phyloP scores from a whole-genome alignment of 2,329 filamentous ascomycete species.

The Diaporthe capsici region DNA sequence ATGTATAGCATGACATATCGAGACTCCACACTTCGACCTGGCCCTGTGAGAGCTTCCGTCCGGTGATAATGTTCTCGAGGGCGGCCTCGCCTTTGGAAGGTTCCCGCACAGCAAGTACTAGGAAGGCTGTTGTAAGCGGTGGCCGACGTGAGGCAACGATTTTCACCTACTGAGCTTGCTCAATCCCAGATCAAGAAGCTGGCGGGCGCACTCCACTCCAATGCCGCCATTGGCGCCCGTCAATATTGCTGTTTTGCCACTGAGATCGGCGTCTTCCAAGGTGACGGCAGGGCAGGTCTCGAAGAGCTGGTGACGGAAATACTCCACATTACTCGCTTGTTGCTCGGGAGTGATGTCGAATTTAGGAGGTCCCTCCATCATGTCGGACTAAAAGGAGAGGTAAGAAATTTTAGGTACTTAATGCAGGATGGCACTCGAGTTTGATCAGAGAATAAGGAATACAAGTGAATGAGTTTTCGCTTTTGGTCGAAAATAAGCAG shows the following conservation, averaged over 20 bases:
- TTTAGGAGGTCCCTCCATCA: background rate
- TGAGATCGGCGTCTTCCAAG: conserved; percentile 28
- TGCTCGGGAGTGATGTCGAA: background rate
- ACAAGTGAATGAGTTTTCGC: background rate
- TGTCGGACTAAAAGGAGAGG: background rate
- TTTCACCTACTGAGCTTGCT: conserved; percentile 47
- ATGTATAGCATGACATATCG: conserved; percentile 54
- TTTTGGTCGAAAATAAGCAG: background rate
- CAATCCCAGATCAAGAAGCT: conserved; percentile 51
- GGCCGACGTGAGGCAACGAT: background rate
- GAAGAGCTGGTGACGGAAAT: conserved; percentile 11
- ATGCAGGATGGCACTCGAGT: background rate
- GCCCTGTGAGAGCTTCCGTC: conserved; percentile 42
- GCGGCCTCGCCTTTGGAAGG: conserved; percentile 43
- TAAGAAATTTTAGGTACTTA: too few species aligned
- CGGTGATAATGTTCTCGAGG: conserved; percentile 38
- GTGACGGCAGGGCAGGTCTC: conserved; percentile 14
- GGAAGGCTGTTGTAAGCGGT: background rate
- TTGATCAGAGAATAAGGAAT: background rate
- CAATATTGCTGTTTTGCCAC: conserved; percentile 53
- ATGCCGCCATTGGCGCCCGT: conserved; percentile 57
- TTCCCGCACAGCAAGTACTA: conserved; percentile 53
- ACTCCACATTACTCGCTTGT: background rate
- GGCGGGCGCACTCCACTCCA: conserved; percentile 53
- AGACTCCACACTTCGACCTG: conserved; percentile 55